Base-by-base conservation (phyloP, 225 moss, liverwort and hornwort genomes). In the Pseudoscleropodium purum region DNA sequence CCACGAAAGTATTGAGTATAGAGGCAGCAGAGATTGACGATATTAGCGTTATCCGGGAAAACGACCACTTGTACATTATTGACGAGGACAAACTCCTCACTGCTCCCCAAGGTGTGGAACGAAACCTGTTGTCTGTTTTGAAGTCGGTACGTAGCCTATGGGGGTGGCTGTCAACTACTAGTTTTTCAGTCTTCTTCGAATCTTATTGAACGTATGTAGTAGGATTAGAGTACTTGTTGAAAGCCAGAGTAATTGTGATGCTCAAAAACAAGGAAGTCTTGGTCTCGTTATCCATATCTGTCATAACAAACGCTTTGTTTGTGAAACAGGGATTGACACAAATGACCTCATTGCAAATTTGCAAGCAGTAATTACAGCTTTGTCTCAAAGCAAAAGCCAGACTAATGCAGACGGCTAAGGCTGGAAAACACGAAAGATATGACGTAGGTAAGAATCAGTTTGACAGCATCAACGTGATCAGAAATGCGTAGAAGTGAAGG, bases 21-120 rank as follows among this genome's bases (percentile, higher is more conserved):
- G 93, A 91, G 64, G 96, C 91, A 67, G 94, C 97, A 14, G 92
- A 96, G 82, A 91, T 97, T 45, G 95, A 95, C 34, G 95, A 97
- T 59, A 87, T 95, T n/a, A 72, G 83, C 36, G 92, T 91, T 33
- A 88, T 97, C 75, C 89, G 91, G 85, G 96, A 97, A 86, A 91
- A 93, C 52, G 96, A 97, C 66, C 94, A 92, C 86, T 90, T 97
- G 45, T 95, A 93, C 74, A 33, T 96, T 54, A 78, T 93, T 72
- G 87, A 94, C 51, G 94, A 94, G 31, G 89, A 92, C n/a, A 59
- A 91, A 27, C 24, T 89, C 19, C 73, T 76, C 39, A 57, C 65
- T 49, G 47, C 75, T 64, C 84, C 86, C 34, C 59, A 87, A 90
- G 91, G 92, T 91, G 36, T 14, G 34, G 62, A 34, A 61, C 49